Evolutionary conservation across 768 basidiomycete species (phyloP).

Genomic region (Gloeopeniophorella convolvens): DNA sequence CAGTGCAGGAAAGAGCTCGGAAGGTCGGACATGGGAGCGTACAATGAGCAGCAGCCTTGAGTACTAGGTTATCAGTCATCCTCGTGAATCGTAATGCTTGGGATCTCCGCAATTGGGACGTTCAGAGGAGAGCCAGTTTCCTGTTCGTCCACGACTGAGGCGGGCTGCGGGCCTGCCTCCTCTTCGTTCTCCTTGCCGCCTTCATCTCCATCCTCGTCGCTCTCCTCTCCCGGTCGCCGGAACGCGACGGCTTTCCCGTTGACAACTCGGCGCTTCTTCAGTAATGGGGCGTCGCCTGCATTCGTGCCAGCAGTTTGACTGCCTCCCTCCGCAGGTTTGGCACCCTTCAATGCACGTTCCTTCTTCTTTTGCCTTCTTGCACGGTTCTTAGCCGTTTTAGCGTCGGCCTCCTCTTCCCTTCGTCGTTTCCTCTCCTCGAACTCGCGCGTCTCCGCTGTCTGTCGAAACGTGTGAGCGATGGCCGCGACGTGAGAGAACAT

Average conservation of each 20-base stretch:
- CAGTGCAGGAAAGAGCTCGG: background rate
- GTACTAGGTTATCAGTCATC: conserved; percentile 34
- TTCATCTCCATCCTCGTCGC: conserved; percentile 33
- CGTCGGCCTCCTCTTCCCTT: conserved; percentile 64
- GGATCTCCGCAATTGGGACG: conserved; percentile 29
- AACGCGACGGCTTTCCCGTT: conserved; percentile 69
- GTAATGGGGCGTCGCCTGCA: conserved; percentile 34
- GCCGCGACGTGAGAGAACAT: background rate
- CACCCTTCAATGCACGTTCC: conserved; percentile 49
- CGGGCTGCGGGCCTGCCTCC: conserved; percentile 23
- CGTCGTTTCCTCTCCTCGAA: conserved; percentile 72
- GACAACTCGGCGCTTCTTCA: conserved; percentile 79
- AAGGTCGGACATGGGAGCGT: background rate
- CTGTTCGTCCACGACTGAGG: background rate
- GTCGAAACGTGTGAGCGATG: background rate
- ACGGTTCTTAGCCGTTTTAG: conserved; percentile 93
- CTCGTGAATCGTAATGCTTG: conserved; percentile 44
- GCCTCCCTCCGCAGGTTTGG: conserved; percentile 25
- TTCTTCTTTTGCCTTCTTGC: conserved; percentile 94
- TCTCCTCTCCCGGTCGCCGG: conserved; percentile 45
- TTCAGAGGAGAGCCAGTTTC: conserved; percentile 4
- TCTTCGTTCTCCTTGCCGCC: conserved; percentile 18
- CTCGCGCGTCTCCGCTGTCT: conserved; percentile 69
- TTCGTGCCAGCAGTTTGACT: conserved; percentile 24
- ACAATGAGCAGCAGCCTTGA: background rate